phyloP scores from a whole-genome alignment of 2,329 filamentous ascomycete genomes.

The Talaromyces sp. region DNA sequence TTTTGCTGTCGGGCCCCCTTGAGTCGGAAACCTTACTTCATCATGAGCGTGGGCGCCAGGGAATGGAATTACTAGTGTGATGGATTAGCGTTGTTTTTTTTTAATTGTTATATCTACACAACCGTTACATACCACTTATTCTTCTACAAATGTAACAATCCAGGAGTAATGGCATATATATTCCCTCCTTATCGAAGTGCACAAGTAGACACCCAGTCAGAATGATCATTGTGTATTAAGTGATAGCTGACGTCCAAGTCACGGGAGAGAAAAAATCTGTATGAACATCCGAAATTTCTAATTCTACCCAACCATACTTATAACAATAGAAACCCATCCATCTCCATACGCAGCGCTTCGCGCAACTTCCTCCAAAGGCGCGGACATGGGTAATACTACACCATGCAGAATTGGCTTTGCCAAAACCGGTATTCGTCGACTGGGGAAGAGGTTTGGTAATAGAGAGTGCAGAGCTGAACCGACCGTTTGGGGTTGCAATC shows the following conservation, averaged over 20 bases:
- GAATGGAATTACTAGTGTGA: not conserved
- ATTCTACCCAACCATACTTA: constrained; percentile 62
- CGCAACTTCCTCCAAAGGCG: constrained; percentile 78
- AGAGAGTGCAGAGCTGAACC: constrained; percentile 73
- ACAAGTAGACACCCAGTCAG: no score
- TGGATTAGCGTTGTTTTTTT: not conserved
- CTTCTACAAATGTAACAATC: no score
- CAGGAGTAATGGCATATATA: no score
- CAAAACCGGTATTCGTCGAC: constrained; percentile 75
- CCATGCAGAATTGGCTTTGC: constrained; percentile 86
- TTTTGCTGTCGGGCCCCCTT: no score
- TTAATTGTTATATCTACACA: not conserved
- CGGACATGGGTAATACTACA: constrained; percentile 72
- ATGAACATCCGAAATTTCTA: no score
- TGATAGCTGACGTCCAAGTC: no score
- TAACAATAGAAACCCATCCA: constrained; percentile 82
- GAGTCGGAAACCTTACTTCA: not conserved
- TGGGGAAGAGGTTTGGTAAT: constrained; percentile 81
- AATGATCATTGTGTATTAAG: no score
- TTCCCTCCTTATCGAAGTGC: no score
- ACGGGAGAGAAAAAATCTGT: no score
- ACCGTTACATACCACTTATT: no score
- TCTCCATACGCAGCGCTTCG: constrained; percentile 82
- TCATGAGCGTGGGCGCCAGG: constrained; percentile 8
- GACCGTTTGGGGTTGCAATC: constrained; percentile 61